A percentile compares a stretch with the other conserved stretches of the same genome.
Evolutionary conservation across 129 eudicot species (phyloP).

Genomic region (sunflower (Helianthus annuus)): HanXRQr2.0-SUNRISE NC_035448.2:52327185-52327684

Average conservation of each 20-base stretch:
- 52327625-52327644: not conserved
- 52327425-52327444: slow-evolving; percentile 83
- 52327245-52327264: not conserved
- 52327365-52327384: slow-evolving; percentile 97
- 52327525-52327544: not conserved
- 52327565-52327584: not conserved
- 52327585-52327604: not conserved
- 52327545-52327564: not conserved
- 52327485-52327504: not conserved
- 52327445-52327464: slow-evolving; percentile 71
- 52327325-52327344: slow-evolving; percentile 87
- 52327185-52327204: too few relatives aligned
- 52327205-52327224: not conserved
- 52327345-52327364: slow-evolving; percentile 80
- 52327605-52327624: not conserved
- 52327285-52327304: slow-evolving; percentile 82
- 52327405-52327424: slow-evolving; percentile 81
- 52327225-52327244: not conserved
- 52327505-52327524: not conserved
- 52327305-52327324: slow-evolving; percentile 56
- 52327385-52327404: slow-evolving; percentile 96
- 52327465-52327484: slow-evolving; percentile 83
- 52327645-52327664: too few relatives aligned
- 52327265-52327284: slow-evolving; percentile 69
- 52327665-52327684: too few relatives aligned